phyloP scores from a whole-genome alignment of 768 basidiomycete species.

The Mycena sanguinolenta region DNA sequence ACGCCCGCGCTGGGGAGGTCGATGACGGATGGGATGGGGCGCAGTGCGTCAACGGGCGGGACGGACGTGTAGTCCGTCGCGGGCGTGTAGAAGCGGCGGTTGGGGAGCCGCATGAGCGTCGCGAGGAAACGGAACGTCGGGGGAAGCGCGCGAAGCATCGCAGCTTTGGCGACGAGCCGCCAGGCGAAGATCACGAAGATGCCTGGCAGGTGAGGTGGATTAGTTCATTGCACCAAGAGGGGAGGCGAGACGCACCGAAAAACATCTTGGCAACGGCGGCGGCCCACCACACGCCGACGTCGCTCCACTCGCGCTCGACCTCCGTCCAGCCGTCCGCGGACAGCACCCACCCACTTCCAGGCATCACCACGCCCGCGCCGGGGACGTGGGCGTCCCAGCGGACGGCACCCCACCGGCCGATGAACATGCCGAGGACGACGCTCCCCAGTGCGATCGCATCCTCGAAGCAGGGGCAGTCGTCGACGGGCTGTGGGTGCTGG shows the following conservation, averaged over 20 bases:
- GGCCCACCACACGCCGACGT: constrained; percentile 61
- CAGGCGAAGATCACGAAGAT: constrained; percentile 86
- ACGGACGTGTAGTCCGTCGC: constrained; percentile 89
- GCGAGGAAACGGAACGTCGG: constrained; percentile 86
- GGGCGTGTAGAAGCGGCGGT: constrained; percentile 89
- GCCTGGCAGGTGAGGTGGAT: constrained; percentile 55
- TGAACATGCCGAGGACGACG: constrained; percentile 80
- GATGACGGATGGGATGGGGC: constrained; percentile 88
- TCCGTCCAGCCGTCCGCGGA: constrained; percentile 32
- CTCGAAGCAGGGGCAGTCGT: constrained; percentile 98
- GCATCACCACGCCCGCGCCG: constrained; percentile 58
- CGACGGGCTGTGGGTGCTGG: constrained; percentile 93
- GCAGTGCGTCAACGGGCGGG: constrained; percentile 67
- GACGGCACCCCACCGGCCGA: constrained; percentile 76
- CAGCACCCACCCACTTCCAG: constrained; percentile 65
- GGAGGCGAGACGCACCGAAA: constrained; percentile 49
- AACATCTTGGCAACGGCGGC: constrained; percentile 62
- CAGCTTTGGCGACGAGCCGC: constrained; percentile 88
- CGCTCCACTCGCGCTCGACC: constrained; percentile 51
- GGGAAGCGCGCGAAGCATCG: constrained; percentile 81
- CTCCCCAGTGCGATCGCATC: constrained; percentile 95
- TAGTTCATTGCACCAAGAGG: neutral
- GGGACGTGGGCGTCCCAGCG: constrained; percentile 55
- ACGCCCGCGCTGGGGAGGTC: constrained; percentile 73
- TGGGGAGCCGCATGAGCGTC: constrained; percentile 78